Evolutionary conservation across 2,329 filamentous ascomycete species (phyloP), one percentile per base, ranked within the genome.

Genomic region (Cladosporium colombiae): DNA sequence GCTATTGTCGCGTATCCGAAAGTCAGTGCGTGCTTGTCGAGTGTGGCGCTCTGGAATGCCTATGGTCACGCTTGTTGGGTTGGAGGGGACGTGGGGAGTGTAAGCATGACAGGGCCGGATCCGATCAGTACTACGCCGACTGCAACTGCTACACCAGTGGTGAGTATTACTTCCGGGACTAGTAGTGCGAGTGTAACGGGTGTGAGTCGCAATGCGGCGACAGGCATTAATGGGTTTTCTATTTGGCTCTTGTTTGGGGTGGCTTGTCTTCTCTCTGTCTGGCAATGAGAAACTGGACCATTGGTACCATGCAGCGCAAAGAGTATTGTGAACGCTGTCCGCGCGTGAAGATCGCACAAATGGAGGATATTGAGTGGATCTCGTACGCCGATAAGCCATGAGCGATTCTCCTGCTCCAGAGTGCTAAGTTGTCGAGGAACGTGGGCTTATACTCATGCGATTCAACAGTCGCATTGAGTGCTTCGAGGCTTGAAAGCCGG

Each of bases 11-110:
- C 56, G 23, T 59, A 59, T 21, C 56, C 56, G 14, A 59, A 59
- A 31, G 56, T 59, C 18, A 59, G 56, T 18, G 46, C 56, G 23
- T 59, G 56, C 14, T 18, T 59, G 56, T 59, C 56, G 37, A 59
- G 56, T n/a, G 56, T 59, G 37, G 56, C 56, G 56, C 56, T 59
- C 18, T 46, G 56, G 56, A 59, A 46, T 16, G 11, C 13, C 5
- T 59, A 59, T 31, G 56, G 14, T 3, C 21, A 29, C 37, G 56
- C 56, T n/a, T 59, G 56, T 29, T 37, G 33, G 6, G 56, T 59
- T 11, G 56, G 37, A n/a, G 56, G 56, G 29, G 56, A 59, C 21
- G 13, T 59, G 35, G 56, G 56, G 46, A 35, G 44, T n/a, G 56
- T 59, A 1, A 40, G 56, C 13, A 59, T 59, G 56, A 59, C 25